Conservation (phyloP, 192 early-diverging fungal genomes). For the Backusella australiensis region DNA sequence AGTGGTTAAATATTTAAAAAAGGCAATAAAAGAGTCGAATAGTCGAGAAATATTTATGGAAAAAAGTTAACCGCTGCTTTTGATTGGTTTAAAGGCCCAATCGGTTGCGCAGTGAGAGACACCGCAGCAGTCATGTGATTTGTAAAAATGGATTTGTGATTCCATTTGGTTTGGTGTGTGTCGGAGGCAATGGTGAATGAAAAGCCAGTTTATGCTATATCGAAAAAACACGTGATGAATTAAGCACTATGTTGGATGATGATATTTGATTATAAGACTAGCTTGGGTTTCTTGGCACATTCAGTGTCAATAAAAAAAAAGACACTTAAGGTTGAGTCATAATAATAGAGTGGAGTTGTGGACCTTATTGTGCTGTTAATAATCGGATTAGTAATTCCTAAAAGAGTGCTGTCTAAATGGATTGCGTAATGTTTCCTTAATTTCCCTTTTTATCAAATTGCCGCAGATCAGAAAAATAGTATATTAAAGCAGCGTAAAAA, state of each 20-base stretch:
- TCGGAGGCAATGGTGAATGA: background rate
- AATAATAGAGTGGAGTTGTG: background rate
- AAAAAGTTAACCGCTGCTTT: background rate
- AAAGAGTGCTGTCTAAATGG: background rate
- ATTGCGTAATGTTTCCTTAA: slow-evolving; percentile 1
- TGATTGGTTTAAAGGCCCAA: background rate
- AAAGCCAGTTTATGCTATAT: background rate
- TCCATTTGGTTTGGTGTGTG: background rate
- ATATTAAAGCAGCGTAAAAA: background rate
- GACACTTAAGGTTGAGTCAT: background rate
- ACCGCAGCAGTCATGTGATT: slow-evolving; percentile 5
- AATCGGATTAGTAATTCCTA: background rate
- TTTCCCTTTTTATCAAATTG: background rate
- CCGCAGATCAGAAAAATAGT: background rate
- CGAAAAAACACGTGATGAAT: background rate
- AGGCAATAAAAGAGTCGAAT: background rate
- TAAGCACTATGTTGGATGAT: background rate
- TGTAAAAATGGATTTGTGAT: background rate
- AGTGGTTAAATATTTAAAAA: background rate
- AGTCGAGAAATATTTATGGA: background rate
- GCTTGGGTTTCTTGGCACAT: background rate
- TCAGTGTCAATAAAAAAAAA: background rate
- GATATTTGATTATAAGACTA: background rate
- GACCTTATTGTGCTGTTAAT: background rate
- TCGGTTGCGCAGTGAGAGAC: background rate